Base-by-base conservation (phyloP, 2,329 filamentous ascomycete species). In the Beauveria bassiana region DNA sequence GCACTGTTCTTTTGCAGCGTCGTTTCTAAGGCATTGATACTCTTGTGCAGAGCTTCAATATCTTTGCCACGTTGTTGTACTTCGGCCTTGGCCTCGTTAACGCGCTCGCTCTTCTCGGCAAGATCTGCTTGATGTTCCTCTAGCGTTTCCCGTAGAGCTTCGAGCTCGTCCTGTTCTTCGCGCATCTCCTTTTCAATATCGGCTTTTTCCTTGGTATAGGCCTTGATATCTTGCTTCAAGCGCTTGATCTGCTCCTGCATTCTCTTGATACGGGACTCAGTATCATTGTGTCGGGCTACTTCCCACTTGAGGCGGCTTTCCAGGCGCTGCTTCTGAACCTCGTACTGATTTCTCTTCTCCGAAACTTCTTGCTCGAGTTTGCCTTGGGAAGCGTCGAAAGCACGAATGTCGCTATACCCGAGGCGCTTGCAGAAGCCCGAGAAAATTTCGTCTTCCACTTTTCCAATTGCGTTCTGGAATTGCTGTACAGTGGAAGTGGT, bases 301-400 rank as follows among this genome's bases (percentile, higher is more conserved):
- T 86, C 81, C 82, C 84, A 87, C 61, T 77, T 80, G 54, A 86
- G 74, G 53, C 79, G 79, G 67, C 77, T 84, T 64, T 89, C 82
- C 34, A 97, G 78, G 47, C 87, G 86, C 68, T 91, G 86, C 70
- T 87, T 89, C 71, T 99, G 95, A 4, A 89, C 86, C 61, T 88
- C 89, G 68, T 96, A 98, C 66, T 93, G 87, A 59, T 90, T 86
- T 65, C 91, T 91, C 78, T 93, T 93, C 74, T 95, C 87, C 0
- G 88, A 87, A 50, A 90, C 90, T 72, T 98, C 91, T 72, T 96
- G 91, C 73, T 98, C 93, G 54, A 96, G 79, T 47, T 89, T 92
- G 54, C 95, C 93, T 75, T 98, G 95, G 67, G 96, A 93, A 28
- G 89, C 89, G 72, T 98, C 92, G 69, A 98, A 99, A 62, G 91